Percentiles rank a stretch among this genome's conserved stretches.
These are phyloP conservation scores for Lobosporangium transversale DNA, from an alignment of 192 early-diverging fungal species.

Conservation along the genomic window DNA sequence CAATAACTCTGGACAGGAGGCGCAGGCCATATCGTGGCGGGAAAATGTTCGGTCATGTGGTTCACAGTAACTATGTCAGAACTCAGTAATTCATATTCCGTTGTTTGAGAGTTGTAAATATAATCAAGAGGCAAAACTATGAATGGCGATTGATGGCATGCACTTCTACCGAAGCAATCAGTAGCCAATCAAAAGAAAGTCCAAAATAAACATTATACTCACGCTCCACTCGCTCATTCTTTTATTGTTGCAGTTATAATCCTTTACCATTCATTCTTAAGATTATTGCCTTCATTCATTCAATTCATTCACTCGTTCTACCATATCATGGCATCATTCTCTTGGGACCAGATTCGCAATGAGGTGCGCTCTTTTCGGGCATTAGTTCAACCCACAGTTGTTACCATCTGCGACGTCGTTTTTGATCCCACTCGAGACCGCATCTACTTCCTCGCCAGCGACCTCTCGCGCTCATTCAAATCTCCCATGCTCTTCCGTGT, in stretches of 20 bases:
- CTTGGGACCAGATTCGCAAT: conserved; percentile 69
- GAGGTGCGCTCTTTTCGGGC: conserved; percentile 65
- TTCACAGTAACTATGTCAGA: too few relatives aligned
- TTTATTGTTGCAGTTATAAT: too few relatives aligned
- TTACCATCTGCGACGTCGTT: conserved; percentile 61
- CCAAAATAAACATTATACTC: neutral
- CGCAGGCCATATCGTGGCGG: too few relatives aligned
- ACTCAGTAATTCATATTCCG: too few relatives aligned
- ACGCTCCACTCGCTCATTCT: neutral
- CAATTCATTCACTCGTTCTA: neutral
- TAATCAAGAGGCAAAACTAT: too few relatives aligned
- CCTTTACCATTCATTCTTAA: neutral
- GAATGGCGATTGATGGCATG: too few relatives aligned
- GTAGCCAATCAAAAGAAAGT: too few relatives aligned
- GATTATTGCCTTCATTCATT: neutral
- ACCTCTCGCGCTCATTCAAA: conserved; percentile 51
- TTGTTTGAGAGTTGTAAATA: too few relatives aligned
- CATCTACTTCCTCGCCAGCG: conserved; percentile 66
- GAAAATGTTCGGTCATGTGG: too few relatives aligned
- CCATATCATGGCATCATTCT: conserved; percentile 3
- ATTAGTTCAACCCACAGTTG: conserved; percentile 52
- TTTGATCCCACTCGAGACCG: conserved; percentile 59
- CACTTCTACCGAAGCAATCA: too few relatives aligned
- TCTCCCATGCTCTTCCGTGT: conserved; percentile 56
- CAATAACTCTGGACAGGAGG: too few relatives aligned